Evolutionary conservation across 129 eudicot species (phyloP), one percentile per base, ranked within the genome.

Genomic region (Pulicaria dysenterica): DNA sequence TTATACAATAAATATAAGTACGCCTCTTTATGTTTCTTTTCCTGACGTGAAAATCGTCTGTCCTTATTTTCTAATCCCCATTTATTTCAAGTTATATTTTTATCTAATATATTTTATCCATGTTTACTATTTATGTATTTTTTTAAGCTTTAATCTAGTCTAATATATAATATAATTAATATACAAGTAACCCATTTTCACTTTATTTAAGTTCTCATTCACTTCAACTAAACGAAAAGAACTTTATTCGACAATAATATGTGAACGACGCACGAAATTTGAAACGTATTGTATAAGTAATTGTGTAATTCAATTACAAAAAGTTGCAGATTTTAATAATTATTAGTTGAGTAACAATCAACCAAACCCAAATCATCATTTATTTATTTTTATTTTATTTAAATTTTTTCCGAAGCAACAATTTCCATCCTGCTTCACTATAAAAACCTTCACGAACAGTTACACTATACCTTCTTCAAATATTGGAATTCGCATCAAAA

Each of bases 271-370:
- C 41, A 68, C 3, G 48, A 58, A 39, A 44, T 7, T 59, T 46
- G 2, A 46, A 59, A 76, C 80, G 75, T 76, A 76, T 44, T 67
- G 61, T 58, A 17, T 12, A 76, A 67, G 80, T 47, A 49, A 76
- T 58, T 24, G 31, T 24, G 2, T 7, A 58, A 42, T 37, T 46
- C 54, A 48, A 56, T 69, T 51, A 42, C 37, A 31, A 71, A 42
- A 42, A 71, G 61, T 11, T 16, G 67, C 47, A 10, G 43, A 56
- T 76, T 75, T 14, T 24, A 67, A 76, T 66, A 57, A 76, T 68
- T n/a, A n/a, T n/a, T n/a, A 47, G 69, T 76, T 76, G 80, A 76
- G 80, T 76, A 67, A 58, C 24, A 67, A 24, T 34, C 39, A 76
- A 58, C 6, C 55, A 67, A 76, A 37, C 61, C 41, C 44, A 67